Evolutionary conservation across 2,329 filamentous ascomycete genomes (phyloP), one percentile per base, ranked within the genome.

Genomic region (Cladophialophora carrionii): DNA sequence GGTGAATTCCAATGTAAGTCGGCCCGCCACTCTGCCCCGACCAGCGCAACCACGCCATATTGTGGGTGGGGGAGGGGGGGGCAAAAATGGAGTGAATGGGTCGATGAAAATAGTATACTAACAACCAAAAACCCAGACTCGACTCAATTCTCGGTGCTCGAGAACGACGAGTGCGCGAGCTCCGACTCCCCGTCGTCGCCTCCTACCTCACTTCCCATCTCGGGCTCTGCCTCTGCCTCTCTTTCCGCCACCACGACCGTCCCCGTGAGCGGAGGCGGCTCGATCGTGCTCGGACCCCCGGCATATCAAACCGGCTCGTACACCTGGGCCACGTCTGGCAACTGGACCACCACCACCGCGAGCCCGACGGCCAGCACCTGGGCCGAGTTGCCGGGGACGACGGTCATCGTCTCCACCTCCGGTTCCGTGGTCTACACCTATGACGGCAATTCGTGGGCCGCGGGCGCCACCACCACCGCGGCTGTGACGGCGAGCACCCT

Each of bases 141-240:
- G n/a, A 72, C 69, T 26, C 70, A 72, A 63, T 72, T 72, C 68
- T 72, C 70, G 53, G 63, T 66, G 53, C 63, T 69, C 37, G 59
- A 62, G 53, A 64, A 58, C 61, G 52, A 61, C 41, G 55, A 20
- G 14, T 51, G 49, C 37, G 37, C 37, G 14, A 43, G 37, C 37
- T 43, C 37, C 6, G 37, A n/a, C 37, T 43, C 37, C 2, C n/a
- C 37, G 7, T 43, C 37, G 17, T 43, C 37, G 41, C 63, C 64
- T 61, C 56, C 62, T 22, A 56, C 41, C 43, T 61, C 61, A 4
- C 41, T 57, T 12, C 57, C 62, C 34, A 12, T 41, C n/a, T 58
- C 64, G 3, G 34, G 24, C 68, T 46, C 58, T 14, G 24, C 53
- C 22, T 46, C 46, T 26, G 22, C 31, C 22, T 41, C 20, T 10